Evolutionary conservation across 164 flowering plant genomes (phyloP), one percentile per base, ranked within the genome.

Genomic region (Piper longum): DNA sequence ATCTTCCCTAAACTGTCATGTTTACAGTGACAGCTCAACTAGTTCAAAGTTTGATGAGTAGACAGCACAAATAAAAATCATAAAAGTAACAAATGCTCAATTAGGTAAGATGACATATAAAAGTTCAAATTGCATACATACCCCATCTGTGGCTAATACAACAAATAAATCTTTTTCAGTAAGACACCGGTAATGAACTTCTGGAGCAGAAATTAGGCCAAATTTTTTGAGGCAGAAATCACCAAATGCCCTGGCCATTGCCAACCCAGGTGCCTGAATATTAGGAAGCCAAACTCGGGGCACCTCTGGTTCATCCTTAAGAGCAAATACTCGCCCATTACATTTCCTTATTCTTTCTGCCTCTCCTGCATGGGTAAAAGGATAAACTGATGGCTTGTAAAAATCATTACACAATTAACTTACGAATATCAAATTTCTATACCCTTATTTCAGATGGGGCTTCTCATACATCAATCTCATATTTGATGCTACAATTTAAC

Each of bases 171-270:
- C 98, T 59, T 72, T 77, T 5, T 92, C 93, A 4, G 90, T 86
- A 16, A 89, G 91, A 51, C 66, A 18, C 59, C 96, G 75, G 64
- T 88, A 93, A 56, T 90, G 76, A 62, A 86, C 80, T 60, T 92
- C 96, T 17, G 98, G 98, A 65, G 84, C 73, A 19, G 98, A 89
- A 43, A 92, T 89, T 43, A 89, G 90, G 17, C 97, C 98, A 75
- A 88, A 93, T 6, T 93, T 91, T 77, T 93, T 93, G 77, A 93
- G 73, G 76, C 97, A 89, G 62, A 93, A 93, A 76, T 93, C 98
- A 12, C 98, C 98, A 77, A 93, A 93, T 48, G 98, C 97, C 69
- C 98, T 79, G 66, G 98, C 97, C 98, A 93, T 93, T 72, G 98
- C 97, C 66, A 88, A 71, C n/a, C 96, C 96, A 58, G 96, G 96